Evolutionary conservation across 2,329 filamentous ascomycete species (phyloP).

Genomic region (Verticillium alfalfae): DNA sequence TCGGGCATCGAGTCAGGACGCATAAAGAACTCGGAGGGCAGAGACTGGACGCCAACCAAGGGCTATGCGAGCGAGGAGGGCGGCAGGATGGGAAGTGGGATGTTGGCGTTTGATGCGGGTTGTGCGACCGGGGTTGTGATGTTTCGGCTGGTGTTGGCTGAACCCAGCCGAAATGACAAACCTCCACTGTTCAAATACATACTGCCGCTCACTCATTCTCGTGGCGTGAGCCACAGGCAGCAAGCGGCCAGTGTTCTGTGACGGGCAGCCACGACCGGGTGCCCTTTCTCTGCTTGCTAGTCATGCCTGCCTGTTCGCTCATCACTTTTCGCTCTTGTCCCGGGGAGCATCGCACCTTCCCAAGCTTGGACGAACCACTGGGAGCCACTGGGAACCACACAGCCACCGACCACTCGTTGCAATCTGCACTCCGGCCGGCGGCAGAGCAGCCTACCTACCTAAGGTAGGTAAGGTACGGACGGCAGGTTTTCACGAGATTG

Average conservation of each 20-base stretch:
- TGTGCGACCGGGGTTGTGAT: neutral
- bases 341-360: neutral
- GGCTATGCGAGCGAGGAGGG: neutral
- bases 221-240: neutral
- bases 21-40: neutral
- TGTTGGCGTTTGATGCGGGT: neutral
- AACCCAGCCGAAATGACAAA: no score
- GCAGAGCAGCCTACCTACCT: no score
- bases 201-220: no score
- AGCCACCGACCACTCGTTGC: no score
- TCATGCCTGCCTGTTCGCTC: no score
- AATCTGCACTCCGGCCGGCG: neutral
- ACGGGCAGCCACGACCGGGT: neutral
- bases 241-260: neutral
- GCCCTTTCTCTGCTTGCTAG: neutral
- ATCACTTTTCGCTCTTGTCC: no score
- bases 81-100: neutral
- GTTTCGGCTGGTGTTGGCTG: neutral
- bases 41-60: neutral
- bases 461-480: no score
- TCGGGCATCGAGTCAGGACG: neutral
- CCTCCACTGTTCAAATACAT: no score
- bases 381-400: neutral
- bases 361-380: neutral
- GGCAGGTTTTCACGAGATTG: neutral